phyloP scores from a whole-genome alignment of 345 rosid species.

The Angophora floribunda region DNA sequence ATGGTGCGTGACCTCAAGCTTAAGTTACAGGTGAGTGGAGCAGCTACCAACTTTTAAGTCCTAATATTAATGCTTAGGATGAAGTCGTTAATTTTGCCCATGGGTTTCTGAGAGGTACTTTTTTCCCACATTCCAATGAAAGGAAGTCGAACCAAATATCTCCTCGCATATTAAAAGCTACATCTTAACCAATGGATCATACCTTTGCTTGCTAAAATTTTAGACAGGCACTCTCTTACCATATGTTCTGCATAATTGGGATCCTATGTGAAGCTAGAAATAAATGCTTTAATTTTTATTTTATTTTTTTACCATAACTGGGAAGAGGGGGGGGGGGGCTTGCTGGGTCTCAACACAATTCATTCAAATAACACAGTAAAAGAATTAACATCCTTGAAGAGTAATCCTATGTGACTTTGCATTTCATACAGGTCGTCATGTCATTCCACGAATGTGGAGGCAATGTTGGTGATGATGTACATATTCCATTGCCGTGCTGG shows the following conservation, averaged over 20 bases:
- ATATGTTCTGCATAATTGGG: neutral
- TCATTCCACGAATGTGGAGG: slow-evolving; percentile 99
- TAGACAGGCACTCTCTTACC: neutral
- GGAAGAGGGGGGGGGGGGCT: too few species aligned
- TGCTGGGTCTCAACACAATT: neutral
- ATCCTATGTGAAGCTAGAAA: neutral
- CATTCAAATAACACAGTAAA: neutral
- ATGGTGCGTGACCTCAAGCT: slow-evolving; percentile 73
- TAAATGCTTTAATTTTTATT: neutral
- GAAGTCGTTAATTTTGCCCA: neutral
- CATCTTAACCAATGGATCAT: neutral
- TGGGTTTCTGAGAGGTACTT: neutral
- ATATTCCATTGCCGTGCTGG: slow-evolving; percentile 87
- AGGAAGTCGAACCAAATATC: neutral
- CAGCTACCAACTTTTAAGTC: neutral
- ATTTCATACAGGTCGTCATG: slow-evolving; percentile 67
- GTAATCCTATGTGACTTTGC: neutral
- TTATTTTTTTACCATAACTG: too few species aligned
- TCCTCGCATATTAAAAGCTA: neutral
- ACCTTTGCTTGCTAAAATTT: neutral
- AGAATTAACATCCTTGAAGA: neutral
- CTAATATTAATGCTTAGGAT: neutral
- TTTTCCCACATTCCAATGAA: neutral
- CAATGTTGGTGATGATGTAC: slow-evolving; percentile 89
- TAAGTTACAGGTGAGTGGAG: slow-evolving; percentile 57